Conservation (phyloP, 2,329 filamentous ascomycete genomes). For the Epicoccum nigrum region DNA sequence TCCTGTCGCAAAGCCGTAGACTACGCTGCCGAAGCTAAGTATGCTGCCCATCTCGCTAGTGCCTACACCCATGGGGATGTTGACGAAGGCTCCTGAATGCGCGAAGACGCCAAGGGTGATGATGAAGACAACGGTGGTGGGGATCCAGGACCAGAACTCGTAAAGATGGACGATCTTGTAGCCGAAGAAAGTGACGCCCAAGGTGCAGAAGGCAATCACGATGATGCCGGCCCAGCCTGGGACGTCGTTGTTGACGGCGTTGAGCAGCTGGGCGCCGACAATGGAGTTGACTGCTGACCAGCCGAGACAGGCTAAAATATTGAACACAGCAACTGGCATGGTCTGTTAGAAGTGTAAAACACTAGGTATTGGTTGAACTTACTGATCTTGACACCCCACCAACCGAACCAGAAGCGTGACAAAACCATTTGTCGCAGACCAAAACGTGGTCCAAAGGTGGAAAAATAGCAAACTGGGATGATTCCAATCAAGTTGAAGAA, state of each 20-base stretch:
- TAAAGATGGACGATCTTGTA: constrained; percentile 79
- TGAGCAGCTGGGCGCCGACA: constrained; percentile 77
- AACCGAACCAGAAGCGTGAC: constrained; percentile 79
- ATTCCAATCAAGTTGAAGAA: constrained; percentile 80
- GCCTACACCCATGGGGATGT: constrained; percentile 65
- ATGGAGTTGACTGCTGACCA: constrained; percentile 82
- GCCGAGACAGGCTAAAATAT: constrained; percentile 72
- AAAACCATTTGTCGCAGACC: constrained; percentile 81
- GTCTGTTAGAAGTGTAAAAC: background rate
- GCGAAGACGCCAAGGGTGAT: constrained; percentile 73
- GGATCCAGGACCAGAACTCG: constrained; percentile 77
- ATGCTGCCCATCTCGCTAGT: constrained; percentile 64
- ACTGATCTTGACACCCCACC: constrained; percentile 67
- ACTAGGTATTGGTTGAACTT: background rate
- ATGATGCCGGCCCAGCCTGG: constrained; percentile 77
- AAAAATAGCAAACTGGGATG: constrained; percentile 76
- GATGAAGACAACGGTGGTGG: constrained; percentile 74
- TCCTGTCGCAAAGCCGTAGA: constrained; percentile 72
- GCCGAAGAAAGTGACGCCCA: constrained; percentile 74
- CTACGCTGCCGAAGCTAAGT: constrained; percentile 69
- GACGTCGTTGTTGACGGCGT: constrained; percentile 72
- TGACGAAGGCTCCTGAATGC: constrained; percentile 68
- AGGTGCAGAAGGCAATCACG: constrained; percentile 71
- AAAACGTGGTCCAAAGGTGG: constrained; percentile 75
- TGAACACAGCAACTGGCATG: constrained; percentile 66